Evolutionary conservation across 106 monocot species (phyloP).

Genomic region (Dendrobium chrysotoxum): DNA sequence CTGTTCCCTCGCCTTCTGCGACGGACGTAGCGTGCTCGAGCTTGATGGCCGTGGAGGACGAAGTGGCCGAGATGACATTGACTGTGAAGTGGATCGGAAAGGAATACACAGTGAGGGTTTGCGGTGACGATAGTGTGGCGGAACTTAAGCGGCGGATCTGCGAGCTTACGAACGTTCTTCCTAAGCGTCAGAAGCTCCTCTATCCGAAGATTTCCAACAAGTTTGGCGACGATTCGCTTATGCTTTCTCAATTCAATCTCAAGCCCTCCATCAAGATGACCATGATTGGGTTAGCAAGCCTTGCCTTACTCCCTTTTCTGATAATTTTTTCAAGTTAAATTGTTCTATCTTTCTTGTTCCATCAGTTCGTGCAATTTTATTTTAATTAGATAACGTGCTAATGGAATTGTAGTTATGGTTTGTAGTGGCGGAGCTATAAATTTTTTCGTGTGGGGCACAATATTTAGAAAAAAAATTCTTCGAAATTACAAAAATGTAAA

Average conservation of each 20-base stretch:
- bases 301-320: neutral
- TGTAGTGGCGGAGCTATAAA: neutral
- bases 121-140: slow-evolving; percentile 82
- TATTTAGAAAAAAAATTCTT: no score
- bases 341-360: neutral
- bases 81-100: slow-evolving; percentile 76
- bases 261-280: slow-evolving; percentile 88
- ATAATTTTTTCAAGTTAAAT: neutral
- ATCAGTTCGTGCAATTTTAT: neutral
- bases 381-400: neutral
- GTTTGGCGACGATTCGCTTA: slow-evolving; percentile 61
- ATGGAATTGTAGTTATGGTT: neutral
- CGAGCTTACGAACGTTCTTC: slow-evolving; percentile 81
- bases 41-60: slow-evolving; percentile 18
- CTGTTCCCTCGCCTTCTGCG: neutral
- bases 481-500: no score
- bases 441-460: no score
- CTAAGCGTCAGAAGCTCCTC: slow-evolving; percentile 95
- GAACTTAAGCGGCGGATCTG: slow-evolving; percentile 95
- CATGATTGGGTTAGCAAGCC: slow-evolving; percentile 67
- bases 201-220: slow-evolving; percentile 82
- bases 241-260: slow-evolving; percentile 63
- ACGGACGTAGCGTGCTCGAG: neutral
- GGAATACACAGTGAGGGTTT: slow-evolving; percentile 74
- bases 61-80: slow-evolving; percentile 80